Percentiles rank a stretch among this genome's conserved stretches.
phyloP scores from a whole-genome alignment of 768 basidiomycete genomes.

The Phaeotremella fagi region DNA sequence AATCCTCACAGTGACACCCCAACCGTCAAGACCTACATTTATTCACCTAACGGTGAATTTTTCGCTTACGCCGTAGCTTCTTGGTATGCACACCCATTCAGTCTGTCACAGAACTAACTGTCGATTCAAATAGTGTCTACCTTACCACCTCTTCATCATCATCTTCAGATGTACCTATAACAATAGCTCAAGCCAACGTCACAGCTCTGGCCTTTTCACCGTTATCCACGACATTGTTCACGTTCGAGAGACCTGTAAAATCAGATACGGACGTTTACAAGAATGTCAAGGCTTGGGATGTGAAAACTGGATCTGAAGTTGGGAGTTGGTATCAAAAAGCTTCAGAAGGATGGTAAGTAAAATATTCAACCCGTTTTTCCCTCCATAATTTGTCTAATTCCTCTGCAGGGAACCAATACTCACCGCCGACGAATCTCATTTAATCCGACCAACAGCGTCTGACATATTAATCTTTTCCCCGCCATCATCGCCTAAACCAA shows the following conservation, averaged over 20 bases:
- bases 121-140: slow-evolving; percentile 45
- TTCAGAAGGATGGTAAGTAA: slow-evolving; percentile 74
- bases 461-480: slow-evolving; percentile 44
- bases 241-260: slow-evolving; percentile 93
- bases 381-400: neutral
- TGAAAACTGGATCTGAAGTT: slow-evolving; percentile 78
- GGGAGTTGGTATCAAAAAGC: slow-evolving; percentile 82
- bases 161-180: slow-evolving; percentile 64
- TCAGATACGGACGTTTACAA: slow-evolving; percentile 91
- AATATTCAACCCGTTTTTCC: neutral
- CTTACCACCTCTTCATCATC: slow-evolving; percentile 62
- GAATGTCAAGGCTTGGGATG: slow-evolving; percentile 87
- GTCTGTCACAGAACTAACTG: neutral
- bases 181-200: slow-evolving; percentile 66
- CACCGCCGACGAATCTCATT: slow-evolving; percentile 42
- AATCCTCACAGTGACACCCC: slow-evolving; percentile 27
- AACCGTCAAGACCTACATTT: slow-evolving; percentile 68
- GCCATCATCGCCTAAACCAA: slow-evolving; percentile 47
- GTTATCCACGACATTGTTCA: slow-evolving; percentile 84
- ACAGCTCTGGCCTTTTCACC: slow-evolving; percentile 89
- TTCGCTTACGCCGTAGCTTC: slow-evolving; percentile 77
- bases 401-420: slow-evolving; percentile 44
- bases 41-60: slow-evolving; percentile 80
- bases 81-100: slow-evolving; percentile 53
- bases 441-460: slow-evolving; percentile 31